Conservation (phyloP, 305 asterid species). For the Solanum chacoense region DNA sequence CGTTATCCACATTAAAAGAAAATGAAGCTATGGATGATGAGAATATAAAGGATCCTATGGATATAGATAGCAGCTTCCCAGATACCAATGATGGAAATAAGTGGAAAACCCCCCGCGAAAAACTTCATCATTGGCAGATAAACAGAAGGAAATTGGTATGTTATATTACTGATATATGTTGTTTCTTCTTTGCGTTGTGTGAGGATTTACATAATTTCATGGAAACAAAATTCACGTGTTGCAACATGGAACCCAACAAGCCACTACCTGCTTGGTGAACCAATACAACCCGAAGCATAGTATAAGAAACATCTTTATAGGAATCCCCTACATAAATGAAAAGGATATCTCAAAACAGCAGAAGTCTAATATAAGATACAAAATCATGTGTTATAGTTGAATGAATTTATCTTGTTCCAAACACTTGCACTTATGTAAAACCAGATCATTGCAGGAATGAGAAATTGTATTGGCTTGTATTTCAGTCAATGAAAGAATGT, state of each 20-base stretch:
- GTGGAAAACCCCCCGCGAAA: constrained; percentile 81
- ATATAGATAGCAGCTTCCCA: constrained; percentile 63
- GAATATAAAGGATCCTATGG: constrained; percentile 71
- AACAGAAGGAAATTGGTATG: constrained; percentile 91
- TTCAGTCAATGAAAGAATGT: neutral
- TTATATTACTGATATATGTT: neutral
- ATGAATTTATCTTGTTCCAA: neutral
- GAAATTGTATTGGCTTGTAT: neutral
- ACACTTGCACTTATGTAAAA: neutral
- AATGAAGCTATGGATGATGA: constrained; percentile 85
- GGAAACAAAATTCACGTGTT: neutral
- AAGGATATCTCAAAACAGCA: neutral
- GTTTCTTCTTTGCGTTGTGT: neutral
- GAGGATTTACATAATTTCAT: neutral
- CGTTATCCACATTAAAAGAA: constrained; percentile 68
- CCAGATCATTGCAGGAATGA: neutral
- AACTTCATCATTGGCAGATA: constrained; percentile 97
- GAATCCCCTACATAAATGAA: neutral
- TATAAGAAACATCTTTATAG: neutral
- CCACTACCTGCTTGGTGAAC: neutral
- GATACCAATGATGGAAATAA: constrained; percentile 50
- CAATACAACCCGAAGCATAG: neutral
- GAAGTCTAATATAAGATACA: neutral
- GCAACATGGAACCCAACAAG: neutral
- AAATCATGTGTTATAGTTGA: neutral